Evolutionary conservation across 2,329 filamentous ascomycete species (phyloP).

Genomic region (Penicillium sp.): DNA sequence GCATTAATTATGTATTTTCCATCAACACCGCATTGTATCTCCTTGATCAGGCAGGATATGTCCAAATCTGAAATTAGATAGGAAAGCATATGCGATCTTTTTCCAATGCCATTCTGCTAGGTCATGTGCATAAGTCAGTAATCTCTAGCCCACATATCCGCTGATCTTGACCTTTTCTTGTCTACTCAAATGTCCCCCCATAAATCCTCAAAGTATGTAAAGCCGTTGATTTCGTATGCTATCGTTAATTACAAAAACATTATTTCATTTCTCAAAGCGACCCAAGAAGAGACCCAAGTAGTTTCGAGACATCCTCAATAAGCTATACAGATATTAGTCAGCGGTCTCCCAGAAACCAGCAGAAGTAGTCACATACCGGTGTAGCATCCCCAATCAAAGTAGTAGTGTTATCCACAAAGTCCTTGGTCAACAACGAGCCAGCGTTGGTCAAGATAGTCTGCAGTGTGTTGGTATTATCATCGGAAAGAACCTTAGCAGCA

Average conservation of each 20-base stretch:
- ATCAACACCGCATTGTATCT: too few relatives aligned
- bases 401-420: constrained; percentile 31
- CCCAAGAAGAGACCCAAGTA: constrained; percentile 27
- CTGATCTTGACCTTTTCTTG: too few relatives aligned
- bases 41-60: too few relatives aligned
- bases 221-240: constrained; percentile 9
- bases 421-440: constrained; percentile 24
- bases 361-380: constrained; percentile 24
- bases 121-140: too few relatives aligned
- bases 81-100: too few relatives aligned
- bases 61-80: too few relatives aligned
- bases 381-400: constrained; percentile 35
- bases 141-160: too few relatives aligned
- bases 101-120: too few relatives aligned
- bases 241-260: constrained; percentile 8
- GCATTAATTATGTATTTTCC: too few relatives aligned
- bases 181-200: too few relatives aligned
- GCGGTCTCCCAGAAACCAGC: neutral
- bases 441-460: constrained; percentile 29
- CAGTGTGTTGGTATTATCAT: constrained; percentile 23
- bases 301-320: constrained; percentile 30
- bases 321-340: constrained; percentile 20
- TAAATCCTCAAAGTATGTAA: neutral
- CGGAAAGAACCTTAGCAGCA: constrained; percentile 24
- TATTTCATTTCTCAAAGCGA: constrained; percentile 15